Percentiles rank a stretch among this genome's conserved stretches.
phyloP scores from a whole-genome alignment of 2,329 filamentous ascomycete genomes.

The Neocatenulostroma microsporum region DNA sequence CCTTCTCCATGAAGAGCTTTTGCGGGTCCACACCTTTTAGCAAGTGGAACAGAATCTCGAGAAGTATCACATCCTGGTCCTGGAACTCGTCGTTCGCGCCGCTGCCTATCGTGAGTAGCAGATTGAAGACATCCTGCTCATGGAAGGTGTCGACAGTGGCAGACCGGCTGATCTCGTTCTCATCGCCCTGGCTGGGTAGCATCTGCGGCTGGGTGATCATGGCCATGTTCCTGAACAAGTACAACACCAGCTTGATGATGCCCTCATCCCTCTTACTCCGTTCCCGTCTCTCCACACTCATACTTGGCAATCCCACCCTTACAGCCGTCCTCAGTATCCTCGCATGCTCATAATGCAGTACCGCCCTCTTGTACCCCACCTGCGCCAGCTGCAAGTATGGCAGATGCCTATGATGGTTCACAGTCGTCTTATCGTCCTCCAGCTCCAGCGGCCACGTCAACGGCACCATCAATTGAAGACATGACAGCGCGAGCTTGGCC shows the following conservation, averaged over 20 bases:
- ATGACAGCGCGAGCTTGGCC: slow-evolving; percentile 71
- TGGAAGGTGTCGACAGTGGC: slow-evolving; percentile 83
- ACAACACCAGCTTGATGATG: slow-evolving; percentile 83
- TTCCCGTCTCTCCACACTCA: slow-evolving; percentile 70
- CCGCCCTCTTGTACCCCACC: slow-evolving; percentile 77
- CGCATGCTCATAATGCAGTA: slow-evolving; percentile 73
- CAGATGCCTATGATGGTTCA: slow-evolving; percentile 87
- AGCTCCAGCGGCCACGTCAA: slow-evolving; percentile 89
- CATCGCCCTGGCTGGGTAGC: slow-evolving; percentile 73
- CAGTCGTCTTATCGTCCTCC: slow-evolving; percentile 70
- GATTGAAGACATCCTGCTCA: slow-evolving; percentile 79
- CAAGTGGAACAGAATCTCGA: slow-evolving; percentile 88
- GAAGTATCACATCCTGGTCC: slow-evolving; percentile 75
- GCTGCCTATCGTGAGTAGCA: slow-evolving; percentile 78
- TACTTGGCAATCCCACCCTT: slow-evolving; percentile 72
- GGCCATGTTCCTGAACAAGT: slow-evolving; percentile 80
- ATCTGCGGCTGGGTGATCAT: slow-evolving; percentile 70
- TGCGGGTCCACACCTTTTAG: slow-evolving; percentile 81
- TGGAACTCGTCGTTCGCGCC: slow-evolving; percentile 92
- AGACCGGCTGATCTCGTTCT: slow-evolving; percentile 80
- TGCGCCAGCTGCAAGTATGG: slow-evolving; percentile 85
- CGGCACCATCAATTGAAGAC: slow-evolving; percentile 82
- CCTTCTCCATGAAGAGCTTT: slow-evolving; percentile 77
- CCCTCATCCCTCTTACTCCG: slow-evolving; percentile 74
- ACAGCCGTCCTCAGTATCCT: slow-evolving; percentile 74